phyloP scores from a whole-genome alignment of 257 asterid species.

The Thymus quinquecostatus region DNA sequence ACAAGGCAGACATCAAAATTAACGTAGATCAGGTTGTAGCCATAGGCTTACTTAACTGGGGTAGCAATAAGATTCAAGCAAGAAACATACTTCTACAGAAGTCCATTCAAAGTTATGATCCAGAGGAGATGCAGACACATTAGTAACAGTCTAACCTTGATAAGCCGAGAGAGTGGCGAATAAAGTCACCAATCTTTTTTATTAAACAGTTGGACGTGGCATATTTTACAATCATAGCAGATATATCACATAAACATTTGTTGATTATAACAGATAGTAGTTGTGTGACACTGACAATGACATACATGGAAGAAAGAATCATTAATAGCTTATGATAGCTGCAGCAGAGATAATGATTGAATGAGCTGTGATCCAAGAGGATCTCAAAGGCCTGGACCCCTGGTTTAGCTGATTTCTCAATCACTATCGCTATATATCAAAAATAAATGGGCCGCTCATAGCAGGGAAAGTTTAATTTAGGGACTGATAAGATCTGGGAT shows the following conservation, averaged over 20 bases:
- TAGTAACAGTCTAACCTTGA: not conserved
- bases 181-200: not conserved
- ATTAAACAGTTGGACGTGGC: not conserved
- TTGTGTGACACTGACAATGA: not conserved
- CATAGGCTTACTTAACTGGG: too few relatives aligned
- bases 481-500: too few relatives aligned
- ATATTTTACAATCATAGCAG: not conserved
- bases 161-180: not conserved
- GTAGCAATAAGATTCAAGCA: not conserved
- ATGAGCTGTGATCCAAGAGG: not conserved
- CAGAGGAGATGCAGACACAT: not conserved
- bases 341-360: not conserved
- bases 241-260: not conserved
- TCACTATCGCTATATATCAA: not conserved
- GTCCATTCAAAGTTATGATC: not conserved
- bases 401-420: constrained; percentile 2
- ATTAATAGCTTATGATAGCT: not conserved
- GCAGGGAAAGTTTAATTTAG: not conserved
- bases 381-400: too few relatives aligned
- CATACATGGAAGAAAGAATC: not conserved
- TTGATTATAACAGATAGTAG: not conserved
- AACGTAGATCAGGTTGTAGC: not conserved
- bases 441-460: not conserved
- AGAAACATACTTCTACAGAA: not conserved
- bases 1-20: constrained; percentile 4